These are phyloP conservation scores for Scytalidium sp. DNA, from an alignment of 2,329 filamentous ascomycete genomes.

Conservation along the genomic window DNA sequence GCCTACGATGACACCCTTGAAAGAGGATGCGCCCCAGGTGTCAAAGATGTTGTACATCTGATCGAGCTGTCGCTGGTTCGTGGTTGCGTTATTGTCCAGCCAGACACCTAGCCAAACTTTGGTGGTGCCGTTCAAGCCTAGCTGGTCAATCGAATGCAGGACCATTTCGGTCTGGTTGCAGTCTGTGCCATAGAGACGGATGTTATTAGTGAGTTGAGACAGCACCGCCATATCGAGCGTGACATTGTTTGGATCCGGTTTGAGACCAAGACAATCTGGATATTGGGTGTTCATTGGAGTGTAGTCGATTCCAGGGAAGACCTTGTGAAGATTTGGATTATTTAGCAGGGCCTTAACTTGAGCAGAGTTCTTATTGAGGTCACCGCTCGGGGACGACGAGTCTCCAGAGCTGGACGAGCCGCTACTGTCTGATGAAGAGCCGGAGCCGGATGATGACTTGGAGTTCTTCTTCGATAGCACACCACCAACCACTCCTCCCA, in stretches of 20 bases:
- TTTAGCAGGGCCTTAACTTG: conserved; percentile 82
- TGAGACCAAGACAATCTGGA: conserved; percentile 72
- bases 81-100: conserved; percentile 81
- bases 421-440: conserved; percentile 15
- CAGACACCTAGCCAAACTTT: conserved; percentile 95
- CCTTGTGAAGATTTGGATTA: conserved; percentile 80
- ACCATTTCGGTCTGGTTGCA: conserved; percentile 98
- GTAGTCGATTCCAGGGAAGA: conserved; percentile 95
- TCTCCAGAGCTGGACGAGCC: too few relatives aligned
- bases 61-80: conserved; percentile 75
- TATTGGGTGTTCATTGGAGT: conserved; percentile 90
- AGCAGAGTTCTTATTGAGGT: conserved; percentile 68
- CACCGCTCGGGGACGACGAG: conserved; percentile 54
- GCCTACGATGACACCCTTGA: conserved; percentile 79
- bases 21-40: conserved; percentile 62
- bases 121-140: conserved; percentile 68
- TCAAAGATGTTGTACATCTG: conserved; percentile 86
- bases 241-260: conserved; percentile 89
- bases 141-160: conserved; percentile 72
- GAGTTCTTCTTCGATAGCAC: conserved; percentile 56
- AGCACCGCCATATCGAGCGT: conserved; percentile 89
- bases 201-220: conserved; percentile 81
- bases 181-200: conserved; percentile 91
- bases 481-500: conserved; percentile 72
- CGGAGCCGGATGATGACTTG: conserved; percentile 10